phyloP scores from a whole-genome alignment of 164 flowering plant species.

The Cinnamomum chago region DNA sequence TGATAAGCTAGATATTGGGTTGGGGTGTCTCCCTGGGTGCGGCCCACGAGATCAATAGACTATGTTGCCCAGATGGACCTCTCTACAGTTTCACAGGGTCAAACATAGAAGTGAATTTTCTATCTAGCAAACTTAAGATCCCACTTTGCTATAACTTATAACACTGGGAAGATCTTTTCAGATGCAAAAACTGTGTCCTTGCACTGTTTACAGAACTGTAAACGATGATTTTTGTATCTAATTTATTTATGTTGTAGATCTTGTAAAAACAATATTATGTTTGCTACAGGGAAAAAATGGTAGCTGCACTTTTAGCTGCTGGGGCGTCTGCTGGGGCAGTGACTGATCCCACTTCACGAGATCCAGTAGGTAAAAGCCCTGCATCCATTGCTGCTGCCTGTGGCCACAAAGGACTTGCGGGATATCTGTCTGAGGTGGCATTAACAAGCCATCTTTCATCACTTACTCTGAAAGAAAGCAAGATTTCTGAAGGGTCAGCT shows the following conservation, averaged over 20 bases:
- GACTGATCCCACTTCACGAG: constrained; percentile 77
- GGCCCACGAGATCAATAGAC: too few species aligned
- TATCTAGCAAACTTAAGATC: too few species aligned
- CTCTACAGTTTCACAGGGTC: too few species aligned
- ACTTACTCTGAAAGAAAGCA: constrained; percentile 71
- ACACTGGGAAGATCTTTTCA: neutral
- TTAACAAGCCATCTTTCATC: constrained; percentile 84
- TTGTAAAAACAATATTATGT: neutral
- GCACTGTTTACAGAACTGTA: neutral
- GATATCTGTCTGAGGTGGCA: constrained; percentile 88
- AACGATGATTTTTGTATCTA: neutral
- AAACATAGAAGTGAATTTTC: too few species aligned
- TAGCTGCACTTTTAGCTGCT: constrained; percentile 81
- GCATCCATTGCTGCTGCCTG: constrained; percentile 69
- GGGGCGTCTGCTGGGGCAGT: constrained; percentile 90
- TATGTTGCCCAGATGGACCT: too few species aligned
- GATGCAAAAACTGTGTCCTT: neutral
- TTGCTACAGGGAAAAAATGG: constrained; percentile 81
- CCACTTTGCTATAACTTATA: neutral
- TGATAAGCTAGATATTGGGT: too few species aligned
- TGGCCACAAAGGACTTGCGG: constrained; percentile 92
- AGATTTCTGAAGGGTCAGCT: constrained; percentile 70
- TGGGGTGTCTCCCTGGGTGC: too few species aligned
- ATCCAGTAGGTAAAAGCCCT: constrained; percentile 70
- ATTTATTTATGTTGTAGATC: neutral